Evolutionary conservation across 179 eudicot species (phyloP), one percentile per base, ranked within the genome.

Genomic region (Patellifolia procumbens): DNA sequence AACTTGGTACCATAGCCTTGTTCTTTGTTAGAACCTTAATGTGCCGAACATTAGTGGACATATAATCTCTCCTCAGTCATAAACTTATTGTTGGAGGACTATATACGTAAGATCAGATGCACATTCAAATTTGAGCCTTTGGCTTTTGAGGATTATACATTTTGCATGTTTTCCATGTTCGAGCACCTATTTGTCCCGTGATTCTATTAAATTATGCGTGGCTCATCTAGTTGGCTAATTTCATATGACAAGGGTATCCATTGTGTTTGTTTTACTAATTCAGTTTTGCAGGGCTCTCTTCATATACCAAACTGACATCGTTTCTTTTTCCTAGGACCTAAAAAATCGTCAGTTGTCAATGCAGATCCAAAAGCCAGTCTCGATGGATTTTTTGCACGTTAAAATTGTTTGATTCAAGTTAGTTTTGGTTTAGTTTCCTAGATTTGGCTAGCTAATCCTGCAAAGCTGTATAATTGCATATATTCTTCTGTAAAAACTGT

Each of bases 391-490:
- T 48, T 28, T 48, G 26, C 20, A 5, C 31, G 42, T 70, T 49
- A 26, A 70, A 49, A 15, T 31, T 53, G 15, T 24, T 29, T 32
- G 4, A 28, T 68, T 65, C 28, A 46, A 68, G 32, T 10, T 49
- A 48, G 60, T 1, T 70, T 70, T 51, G 43, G 43, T 70, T 68
- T 29, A 67, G 17, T 67, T 67, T 5, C 15, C 71, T 28, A 43
- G 1, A 3, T 62, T 17, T 62, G n/a, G n/a, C 34, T 11, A 20
- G 2, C 24, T 12, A 62, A 32, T 22, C 9, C 61, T 62, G 67
- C 42, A 48, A 69, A n/a, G 16, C 42, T 69, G 73, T 69, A 69
- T 69, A 49, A 68, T 68, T 46, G 53, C 52, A 48, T 48, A 67
- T 43, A 43, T 29, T 29, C 26, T 39, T 39, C 37, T 69, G 73